phyloP scores from a whole-genome alignment of 305 asterid species.

The Rubia balearica region DNA sequence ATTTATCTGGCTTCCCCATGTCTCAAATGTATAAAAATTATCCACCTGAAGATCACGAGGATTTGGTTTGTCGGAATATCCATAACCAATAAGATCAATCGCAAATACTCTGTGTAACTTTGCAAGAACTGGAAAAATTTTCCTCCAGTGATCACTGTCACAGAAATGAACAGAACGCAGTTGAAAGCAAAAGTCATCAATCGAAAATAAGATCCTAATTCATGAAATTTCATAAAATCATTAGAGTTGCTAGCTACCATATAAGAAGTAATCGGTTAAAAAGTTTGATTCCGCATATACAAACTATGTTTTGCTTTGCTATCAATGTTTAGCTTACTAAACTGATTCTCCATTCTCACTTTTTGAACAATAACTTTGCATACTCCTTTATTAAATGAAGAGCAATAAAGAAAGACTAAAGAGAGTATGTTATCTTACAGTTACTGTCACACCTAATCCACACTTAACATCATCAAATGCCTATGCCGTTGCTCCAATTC shows the following conservation, averaged over 20 bases:
- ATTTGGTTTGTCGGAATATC: conserved; percentile 96
- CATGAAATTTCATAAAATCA: neutral
- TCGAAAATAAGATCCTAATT: neutral
- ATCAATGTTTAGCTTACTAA: too few relatives aligned
- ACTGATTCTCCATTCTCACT: too few relatives aligned
- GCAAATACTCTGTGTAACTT: conserved; percentile 75
- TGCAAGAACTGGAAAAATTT: conserved; percentile 77
- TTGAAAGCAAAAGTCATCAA: neutral
- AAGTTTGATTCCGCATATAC: too few relatives aligned
- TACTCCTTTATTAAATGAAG: too few relatives aligned
- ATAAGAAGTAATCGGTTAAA: too few relatives aligned
- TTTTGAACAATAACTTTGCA: too few relatives aligned
- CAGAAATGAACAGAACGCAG: neutral
- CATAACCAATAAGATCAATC: conserved; percentile 90
- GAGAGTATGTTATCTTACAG: too few relatives aligned
- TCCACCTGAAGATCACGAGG: conserved; percentile 47
- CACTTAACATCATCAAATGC: too few relatives aligned
- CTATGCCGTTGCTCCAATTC: too few relatives aligned
- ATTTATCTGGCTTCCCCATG: conserved; percentile 88
- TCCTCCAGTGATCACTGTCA: conserved; percentile 94
- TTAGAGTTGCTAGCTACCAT: neutral
- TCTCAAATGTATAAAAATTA: conserved; percentile 77
- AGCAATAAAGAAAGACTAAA: too few relatives aligned
- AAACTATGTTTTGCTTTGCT: too few relatives aligned
- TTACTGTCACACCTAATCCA: too few relatives aligned